A percentile compares a stretch with the other conserved stretches of the same genome.
These are phyloP conservation scores for Fusarium falciforme DNA, from an alignment of 2,329 filamentous ascomycete genomes.

Conservation along the genomic window DNA sequence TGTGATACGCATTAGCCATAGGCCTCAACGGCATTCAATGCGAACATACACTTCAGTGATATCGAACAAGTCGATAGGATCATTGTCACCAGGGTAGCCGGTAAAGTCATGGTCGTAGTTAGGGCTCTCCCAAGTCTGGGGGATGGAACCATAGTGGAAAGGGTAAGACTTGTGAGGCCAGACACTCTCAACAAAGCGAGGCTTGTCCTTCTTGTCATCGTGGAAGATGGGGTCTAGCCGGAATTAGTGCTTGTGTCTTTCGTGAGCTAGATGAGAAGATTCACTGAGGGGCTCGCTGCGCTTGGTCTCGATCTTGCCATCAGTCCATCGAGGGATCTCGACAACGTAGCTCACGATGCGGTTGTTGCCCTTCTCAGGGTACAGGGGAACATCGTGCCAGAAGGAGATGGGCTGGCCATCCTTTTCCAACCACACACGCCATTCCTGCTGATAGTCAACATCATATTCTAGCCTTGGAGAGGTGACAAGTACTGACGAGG, in stretches of 20 bases:
- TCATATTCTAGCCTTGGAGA: fast-evolving
- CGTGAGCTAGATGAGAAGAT: neutral
- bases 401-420: constrained; percentile 54
- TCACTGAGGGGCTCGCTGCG: constrained; percentile 54
- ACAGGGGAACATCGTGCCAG: constrained; percentile 57
- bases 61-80: constrained; percentile 56
- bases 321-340: constrained; percentile 56
- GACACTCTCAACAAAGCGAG: constrained; percentile 54
- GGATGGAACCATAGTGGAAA: constrained; percentile 57
- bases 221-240: constrained; percentile 54
- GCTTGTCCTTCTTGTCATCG: constrained; percentile 51
- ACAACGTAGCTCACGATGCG: constrained; percentile 53
- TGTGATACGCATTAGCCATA: neutral
- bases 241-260: neutral
- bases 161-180: constrained; percentile 59
- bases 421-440: constrained; percentile 55
- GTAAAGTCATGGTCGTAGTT: constrained; percentile 55
- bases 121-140: constrained; percentile 58
- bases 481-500: constrained; percentile 36
- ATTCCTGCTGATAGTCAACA: constrained; percentile 45
- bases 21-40: fast-evolving
- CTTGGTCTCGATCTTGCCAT: constrained; percentile 54
- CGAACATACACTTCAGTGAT: constrained; percentile 42
- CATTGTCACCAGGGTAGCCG: constrained; percentile 53
- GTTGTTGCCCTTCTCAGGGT: constrained; percentile 49